Conservation (phyloP, 768 basidiomycete species). For the Suillus lakei region DNA sequence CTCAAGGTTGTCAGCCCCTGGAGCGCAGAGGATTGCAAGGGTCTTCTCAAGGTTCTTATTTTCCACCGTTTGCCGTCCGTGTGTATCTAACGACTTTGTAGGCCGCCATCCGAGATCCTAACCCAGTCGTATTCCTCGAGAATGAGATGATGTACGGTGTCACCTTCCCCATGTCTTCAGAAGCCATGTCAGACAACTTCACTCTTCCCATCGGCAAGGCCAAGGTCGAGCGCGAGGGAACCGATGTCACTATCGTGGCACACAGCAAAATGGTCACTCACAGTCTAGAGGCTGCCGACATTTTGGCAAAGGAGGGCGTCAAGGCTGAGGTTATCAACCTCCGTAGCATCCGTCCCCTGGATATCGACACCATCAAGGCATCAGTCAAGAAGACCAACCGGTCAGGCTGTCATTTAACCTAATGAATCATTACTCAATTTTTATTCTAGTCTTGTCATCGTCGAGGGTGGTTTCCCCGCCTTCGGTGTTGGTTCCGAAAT, state of each 20-base stretch:
- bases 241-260: constrained; percentile 93
- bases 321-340: constrained; percentile 99
- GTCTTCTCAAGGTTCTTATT: constrained; percentile 83
- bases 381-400: constrained; percentile 99
- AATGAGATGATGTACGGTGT: constrained; percentile 99
- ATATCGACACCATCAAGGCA: constrained; percentile 95
- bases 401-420: constrained; percentile 43
- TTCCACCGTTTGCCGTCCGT: constrained; percentile 2
- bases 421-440: constrained; percentile 8
- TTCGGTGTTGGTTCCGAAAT: constrained; percentile 99
- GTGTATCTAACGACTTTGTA: constrained; percentile 31
- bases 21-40: constrained; percentile 99
- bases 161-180: constrained; percentile 93
- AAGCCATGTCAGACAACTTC: constrained; percentile 96
- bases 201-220: constrained; percentile 96
- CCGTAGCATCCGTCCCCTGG: constrained; percentile 92
- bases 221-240: constrained; percentile 92
- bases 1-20: constrained; percentile 98
- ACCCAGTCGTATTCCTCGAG: constrained; percentile 98
- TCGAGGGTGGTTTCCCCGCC: constrained; percentile 98
- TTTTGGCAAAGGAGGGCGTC: constrained; percentile 93
- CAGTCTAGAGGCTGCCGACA: constrained; percentile 92
- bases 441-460: constrained; percentile 75
- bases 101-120: constrained; percentile 98
- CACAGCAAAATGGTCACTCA: constrained; percentile 99